phyloP scores from a whole-genome alignment of 2,329 filamentous ascomycete species.

The Xylariaceae sp. region DNA sequence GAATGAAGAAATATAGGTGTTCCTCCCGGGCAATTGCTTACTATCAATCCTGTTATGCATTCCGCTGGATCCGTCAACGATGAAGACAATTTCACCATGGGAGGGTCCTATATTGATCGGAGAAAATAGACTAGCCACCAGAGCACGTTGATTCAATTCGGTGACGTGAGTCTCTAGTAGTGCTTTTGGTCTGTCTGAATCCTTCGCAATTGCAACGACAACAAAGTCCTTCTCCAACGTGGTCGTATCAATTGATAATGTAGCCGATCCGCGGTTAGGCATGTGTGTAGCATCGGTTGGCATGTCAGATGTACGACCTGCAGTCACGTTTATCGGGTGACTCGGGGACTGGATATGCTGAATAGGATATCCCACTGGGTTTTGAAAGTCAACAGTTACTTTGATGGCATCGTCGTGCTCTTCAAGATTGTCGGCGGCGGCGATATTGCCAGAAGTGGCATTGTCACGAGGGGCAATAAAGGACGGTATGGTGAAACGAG shows the following conservation, averaged over 20 bases:
- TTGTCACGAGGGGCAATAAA: constrained; percentile 19
- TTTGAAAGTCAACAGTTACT: constrained; percentile 13
- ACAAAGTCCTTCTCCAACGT: constrained; percentile 16
- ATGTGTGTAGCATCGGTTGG: constrained; percentile 2
- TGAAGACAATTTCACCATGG: constrained; percentile 17
- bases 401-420: constrained; percentile 1
- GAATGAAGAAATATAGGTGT: neutral
- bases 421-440: neutral
- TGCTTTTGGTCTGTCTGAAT: constrained; percentile 11
- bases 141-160: constrained; percentile 12
- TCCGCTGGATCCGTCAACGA: constrained; percentile 17
- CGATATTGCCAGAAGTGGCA: neutral
- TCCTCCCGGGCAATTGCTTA: neutral
- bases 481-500: constrained; percentile 18
- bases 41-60: constrained; percentile 11
- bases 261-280: constrained; percentile 11
- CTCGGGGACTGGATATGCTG: constrained; percentile 17
- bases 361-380: constrained; percentile 12
- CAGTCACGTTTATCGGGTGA: constrained; percentile 11
- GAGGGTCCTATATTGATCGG: constrained; percentile 10
- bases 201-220: constrained; percentile 9
- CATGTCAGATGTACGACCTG: constrained; percentile 18
- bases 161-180: constrained; percentile 17
- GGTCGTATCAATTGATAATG: constrained; percentile 9
- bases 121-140: constrained; percentile 18